phyloP scores from a whole-genome alignment of 139 green algal species.

The Zygnema circumcarinatum region DNA sequence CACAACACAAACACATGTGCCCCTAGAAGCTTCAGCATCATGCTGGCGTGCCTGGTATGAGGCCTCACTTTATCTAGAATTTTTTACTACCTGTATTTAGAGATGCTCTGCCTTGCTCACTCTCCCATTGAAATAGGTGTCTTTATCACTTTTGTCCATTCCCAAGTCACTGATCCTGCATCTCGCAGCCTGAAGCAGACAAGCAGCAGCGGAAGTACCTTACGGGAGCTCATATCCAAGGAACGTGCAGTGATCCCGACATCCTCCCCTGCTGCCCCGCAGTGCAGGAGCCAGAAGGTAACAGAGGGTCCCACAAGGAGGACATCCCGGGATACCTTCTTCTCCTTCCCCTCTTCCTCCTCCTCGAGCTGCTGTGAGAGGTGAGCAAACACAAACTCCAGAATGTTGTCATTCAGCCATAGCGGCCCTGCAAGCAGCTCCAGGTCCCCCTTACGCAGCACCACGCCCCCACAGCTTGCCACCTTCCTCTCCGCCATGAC shows the following conservation, averaged over 20 bases:
- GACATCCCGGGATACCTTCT: background rate
- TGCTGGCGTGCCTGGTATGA: too few relatives aligned
- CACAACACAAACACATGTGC: too few relatives aligned
- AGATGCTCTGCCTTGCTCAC: too few relatives aligned
- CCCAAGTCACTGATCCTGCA: too few relatives aligned
- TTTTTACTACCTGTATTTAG: too few relatives aligned
- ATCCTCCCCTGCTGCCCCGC: background rate
- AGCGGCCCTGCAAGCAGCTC: slow-evolving; percentile 2
- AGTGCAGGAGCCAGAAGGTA: slow-evolving; percentile 49
- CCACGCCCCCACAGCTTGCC: slow-evolving; percentile 50
- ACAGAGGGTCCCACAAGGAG: slow-evolving; percentile 44
- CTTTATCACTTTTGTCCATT: too few relatives aligned
- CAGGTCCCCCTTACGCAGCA: slow-evolving; percentile 44
- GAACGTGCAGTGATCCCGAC: background rate
- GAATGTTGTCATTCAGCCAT: slow-evolving; percentile 53
- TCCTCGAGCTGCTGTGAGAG: slow-evolving; percentile 21
- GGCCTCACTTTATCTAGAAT: too few relatives aligned
- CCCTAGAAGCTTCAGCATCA: too few relatives aligned
- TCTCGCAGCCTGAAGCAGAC: too few relatives aligned
- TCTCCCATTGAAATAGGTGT: too few relatives aligned
- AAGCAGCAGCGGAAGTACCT: too few relatives aligned
- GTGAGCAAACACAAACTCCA: slow-evolving; percentile 56
- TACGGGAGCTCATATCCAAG: too few relatives aligned
- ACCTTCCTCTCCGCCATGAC: slow-evolving; percentile 42
- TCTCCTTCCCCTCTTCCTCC: slow-evolving; percentile 16